Conservation (phyloP, 1,284 basidiomycete species). For the Anthracocystis walkeri region DNA sequence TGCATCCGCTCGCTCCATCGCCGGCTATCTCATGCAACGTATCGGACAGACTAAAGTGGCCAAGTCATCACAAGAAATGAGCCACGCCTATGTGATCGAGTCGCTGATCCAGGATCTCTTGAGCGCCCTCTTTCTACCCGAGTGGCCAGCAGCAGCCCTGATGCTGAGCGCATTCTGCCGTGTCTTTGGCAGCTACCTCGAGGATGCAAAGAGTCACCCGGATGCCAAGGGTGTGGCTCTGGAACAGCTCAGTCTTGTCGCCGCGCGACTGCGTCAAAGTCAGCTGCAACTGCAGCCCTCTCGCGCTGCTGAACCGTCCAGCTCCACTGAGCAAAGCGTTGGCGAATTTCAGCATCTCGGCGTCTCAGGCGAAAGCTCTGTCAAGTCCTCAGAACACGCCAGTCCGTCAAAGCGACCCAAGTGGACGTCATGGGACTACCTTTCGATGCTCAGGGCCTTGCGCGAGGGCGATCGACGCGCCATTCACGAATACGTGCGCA, state of each 20-base stretch:
- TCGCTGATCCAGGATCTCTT: slow-evolving; percentile 88
- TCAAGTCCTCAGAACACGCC: neutral
- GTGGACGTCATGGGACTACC: slow-evolving; percentile 37
- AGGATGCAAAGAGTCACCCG: slow-evolving; percentile 78
- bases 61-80: slow-evolving; percentile 58
- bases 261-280: slow-evolving; percentile 77
- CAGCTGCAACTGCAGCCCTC: slow-evolving; percentile 33
- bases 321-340: neutral
- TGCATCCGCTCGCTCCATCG: slow-evolving; percentile 76
- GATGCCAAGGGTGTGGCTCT: slow-evolving; percentile 81
- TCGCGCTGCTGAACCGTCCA: neutral
- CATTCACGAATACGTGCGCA: slow-evolving; percentile 75
- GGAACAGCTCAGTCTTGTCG: slow-evolving; percentile 92
- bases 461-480: slow-evolving; percentile 72
- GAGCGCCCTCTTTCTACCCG: slow-evolving; percentile 89
- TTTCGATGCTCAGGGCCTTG: slow-evolving; percentile 44
- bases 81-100: slow-evolving; percentile 87
- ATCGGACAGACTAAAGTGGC: slow-evolving; percentile 56
- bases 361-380: neutral
- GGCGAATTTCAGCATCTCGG: neutral
- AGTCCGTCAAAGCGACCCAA: slow-evolving; percentile 16
- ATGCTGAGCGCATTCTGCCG: slow-evolving; percentile 71
- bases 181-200: slow-evolving; percentile 67
- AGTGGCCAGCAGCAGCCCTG: slow-evolving; percentile 92
- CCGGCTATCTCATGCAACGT: slow-evolving; percentile 81